Evolutionary conservation across 2,329 filamentous ascomycete species (phyloP), one percentile per base, ranked within the genome.

Genomic region (Fragosphaeria purpurea): DNA sequence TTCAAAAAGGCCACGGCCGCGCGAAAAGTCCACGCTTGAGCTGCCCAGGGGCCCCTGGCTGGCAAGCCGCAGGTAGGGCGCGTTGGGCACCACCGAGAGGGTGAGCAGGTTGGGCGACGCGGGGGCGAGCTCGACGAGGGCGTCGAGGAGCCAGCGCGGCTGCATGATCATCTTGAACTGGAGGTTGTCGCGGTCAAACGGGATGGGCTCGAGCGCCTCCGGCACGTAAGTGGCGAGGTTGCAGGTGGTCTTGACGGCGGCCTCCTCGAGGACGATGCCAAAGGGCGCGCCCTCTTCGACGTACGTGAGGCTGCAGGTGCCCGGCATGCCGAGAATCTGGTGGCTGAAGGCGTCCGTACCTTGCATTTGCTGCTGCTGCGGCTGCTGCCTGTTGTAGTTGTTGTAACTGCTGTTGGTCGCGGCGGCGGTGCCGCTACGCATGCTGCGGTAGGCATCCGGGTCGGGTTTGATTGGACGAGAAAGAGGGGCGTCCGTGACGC

Each of bases 131-230:
- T 91, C 86, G 1, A 78, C 75, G 41, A 90, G 71, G 12, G 83
- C 81, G 60, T 90, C 86, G 9, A 85, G 75, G 5, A 91, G 76
- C 67, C 79, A 84, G 37, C 77, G 77, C 9, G 84, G 80, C 58
- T 84, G 86, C 86, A 96, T 95, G 63, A 98, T 97, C 53, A 95
- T 88, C 65, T 97, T 98, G 70, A 96, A 86, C 7, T 81, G 75
- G 7, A 97, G 74, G 48, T 83, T 79, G 47, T 88, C 79, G 35
- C 89, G 80, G 61, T 91, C 82, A 58, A 98, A 88, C 0, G 91
- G 93, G 44, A 98, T 97, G 47, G 90, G 85, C 47, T 90, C 84
- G 12, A 80, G 76, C 41, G 71, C 68, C 56, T 88, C 83, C 12
- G 86, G 79, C 46, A 89, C 77, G 67, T 96, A 98, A 0, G 93